Percentiles rank a stretch among this genome's conserved stretches.
Conservation (phyloP, 768 basidiomycete species). For the Mycena maculata region DNA sequence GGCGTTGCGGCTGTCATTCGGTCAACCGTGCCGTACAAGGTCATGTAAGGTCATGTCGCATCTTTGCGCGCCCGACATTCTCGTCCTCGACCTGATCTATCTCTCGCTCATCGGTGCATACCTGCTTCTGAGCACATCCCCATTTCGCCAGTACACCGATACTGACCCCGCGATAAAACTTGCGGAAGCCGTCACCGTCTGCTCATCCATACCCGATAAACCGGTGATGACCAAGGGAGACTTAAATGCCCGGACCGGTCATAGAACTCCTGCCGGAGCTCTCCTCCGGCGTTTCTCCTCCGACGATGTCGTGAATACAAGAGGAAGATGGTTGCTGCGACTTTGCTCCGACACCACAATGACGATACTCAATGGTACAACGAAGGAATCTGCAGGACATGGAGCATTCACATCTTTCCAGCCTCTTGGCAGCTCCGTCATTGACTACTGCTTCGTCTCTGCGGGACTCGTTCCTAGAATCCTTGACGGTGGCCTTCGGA, state of each 20-base stretch:
- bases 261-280: too few relatives aligned
- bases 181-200: background rate
- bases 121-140: constrained; percentile 6
- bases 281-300: too few relatives aligned
- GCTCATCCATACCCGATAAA: background rate
- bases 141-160: constrained; percentile 4
- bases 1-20: constrained; percentile 21
- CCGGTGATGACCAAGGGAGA: constrained; percentile 4
- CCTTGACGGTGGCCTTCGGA: too few relatives aligned
- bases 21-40: background rate
- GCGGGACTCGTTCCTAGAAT: too few relatives aligned
- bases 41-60: background rate
- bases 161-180: constrained; percentile 13
- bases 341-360: too few relatives aligned
- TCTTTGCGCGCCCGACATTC: constrained; percentile 20
- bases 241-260: background rate
- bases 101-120: constrained; percentile 17
- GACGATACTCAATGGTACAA: too few relatives aligned
- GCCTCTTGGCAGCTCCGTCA: too few relatives aligned
- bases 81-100: constrained; percentile 6
- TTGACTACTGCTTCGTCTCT: too few relatives aligned
- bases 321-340: too few relatives aligned
- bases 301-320: too few relatives aligned
- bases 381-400: too few relatives aligned
- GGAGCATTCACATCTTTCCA: too few relatives aligned